These are phyloP conservation scores for Allomyces javanicus DNA, from an alignment of 192 early-diverging fungal genomes.

Conservation along the genomic window DNA sequence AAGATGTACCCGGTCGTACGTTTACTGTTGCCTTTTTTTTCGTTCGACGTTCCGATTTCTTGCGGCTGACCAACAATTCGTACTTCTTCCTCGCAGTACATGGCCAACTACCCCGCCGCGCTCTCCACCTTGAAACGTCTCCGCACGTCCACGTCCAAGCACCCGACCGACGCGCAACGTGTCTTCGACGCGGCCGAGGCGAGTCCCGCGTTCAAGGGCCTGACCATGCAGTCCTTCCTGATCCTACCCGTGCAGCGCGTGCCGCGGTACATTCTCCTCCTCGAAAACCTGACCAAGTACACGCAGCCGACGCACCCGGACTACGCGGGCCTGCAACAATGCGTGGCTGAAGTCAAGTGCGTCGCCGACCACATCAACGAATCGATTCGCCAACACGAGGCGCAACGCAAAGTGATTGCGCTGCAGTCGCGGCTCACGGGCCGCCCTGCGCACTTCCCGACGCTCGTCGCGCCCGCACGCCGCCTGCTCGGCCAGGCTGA, in stretches of 20 bases:
- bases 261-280: constrained; percentile 24
- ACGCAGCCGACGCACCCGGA: constrained; percentile 22
- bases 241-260: constrained; percentile 26
- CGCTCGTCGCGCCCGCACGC: background rate
- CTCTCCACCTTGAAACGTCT: constrained; percentile 10
- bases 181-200: constrained; percentile 18
- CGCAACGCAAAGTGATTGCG: constrained; percentile 43
- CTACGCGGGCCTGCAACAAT: constrained; percentile 17
- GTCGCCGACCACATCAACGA: constrained; percentile 64
- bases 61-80: too few species aligned
- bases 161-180: constrained; percentile 13
- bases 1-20: constrained; percentile 23
- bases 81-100: constrained; percentile 7
- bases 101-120: constrained; percentile 28
- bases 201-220: constrained; percentile 19
- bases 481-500: background rate
- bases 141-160: constrained; percentile 12
- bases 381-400: constrained; percentile 58
- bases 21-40: too few species aligned
- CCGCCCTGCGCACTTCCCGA: background rate
- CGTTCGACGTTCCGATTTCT: too few species aligned
- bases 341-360: constrained; percentile 22
- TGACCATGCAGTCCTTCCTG: constrained; percentile 28
- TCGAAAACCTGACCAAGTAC: constrained; percentile 27
- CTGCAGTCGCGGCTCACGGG: constrained; percentile 45